Conservation (phyloP, 192 early-diverging fungal species). For the Backusella australiensis region DNA sequence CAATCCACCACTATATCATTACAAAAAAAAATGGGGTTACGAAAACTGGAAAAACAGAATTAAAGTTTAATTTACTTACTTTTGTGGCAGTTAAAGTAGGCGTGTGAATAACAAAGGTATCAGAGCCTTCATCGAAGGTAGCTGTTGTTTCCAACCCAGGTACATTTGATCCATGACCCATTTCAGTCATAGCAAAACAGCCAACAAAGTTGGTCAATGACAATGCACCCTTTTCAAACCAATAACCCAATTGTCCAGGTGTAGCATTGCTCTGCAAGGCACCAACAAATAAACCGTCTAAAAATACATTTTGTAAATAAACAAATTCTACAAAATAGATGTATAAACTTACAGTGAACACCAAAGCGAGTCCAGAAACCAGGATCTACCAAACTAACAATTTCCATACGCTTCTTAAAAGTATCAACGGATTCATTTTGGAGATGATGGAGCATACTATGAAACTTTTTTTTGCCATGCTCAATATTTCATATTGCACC, state of each 20-base stretch:
- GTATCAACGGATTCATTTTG: constrained; percentile 67
- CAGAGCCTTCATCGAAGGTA: constrained; percentile 76
- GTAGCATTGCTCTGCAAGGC: constrained; percentile 84
- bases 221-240: constrained; percentile 82
- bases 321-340: not conserved
- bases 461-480: constrained; percentile 36
- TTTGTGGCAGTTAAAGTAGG: constrained; percentile 81
- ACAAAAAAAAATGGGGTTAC: not conserved
- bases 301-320: not conserved
- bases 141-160: constrained; percentile 92
- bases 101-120: constrained; percentile 86
- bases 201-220: constrained; percentile 79
- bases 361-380: constrained; percentile 91
- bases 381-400: constrained; percentile 80
- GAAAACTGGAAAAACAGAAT: not conserved
- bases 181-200: constrained; percentile 94
- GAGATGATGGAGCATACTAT: constrained; percentile 67
- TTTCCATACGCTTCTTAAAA: constrained; percentile 76
- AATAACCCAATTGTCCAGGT: constrained; percentile 80
- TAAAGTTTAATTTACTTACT: not conserved
- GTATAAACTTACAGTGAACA: constrained; percentile 63
- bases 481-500: not conserved
- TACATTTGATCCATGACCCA: constrained; percentile 86
- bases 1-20: constrained; percentile 82
- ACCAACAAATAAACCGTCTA: constrained; percentile 81